Evolutionary conservation across 2,329 filamentous ascomycete species (phyloP), one percentile per base, ranked within the genome.

Genomic region (Fusarium nisikadoi): DNA sequence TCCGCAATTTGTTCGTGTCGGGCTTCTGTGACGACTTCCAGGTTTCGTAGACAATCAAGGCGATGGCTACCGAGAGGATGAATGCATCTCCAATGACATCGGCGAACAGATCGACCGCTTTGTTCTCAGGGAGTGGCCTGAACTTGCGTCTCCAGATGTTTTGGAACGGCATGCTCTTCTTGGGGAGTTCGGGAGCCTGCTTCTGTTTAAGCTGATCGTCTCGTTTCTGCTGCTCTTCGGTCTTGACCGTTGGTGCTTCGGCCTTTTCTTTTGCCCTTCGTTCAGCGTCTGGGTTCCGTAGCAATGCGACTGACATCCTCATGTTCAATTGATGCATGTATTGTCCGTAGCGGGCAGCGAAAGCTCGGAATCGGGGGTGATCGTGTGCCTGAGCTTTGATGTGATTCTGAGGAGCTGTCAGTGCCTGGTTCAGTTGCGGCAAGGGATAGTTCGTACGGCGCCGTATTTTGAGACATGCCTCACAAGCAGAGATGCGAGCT

Each of bases 391-490:
- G 89, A 36, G 83, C 81, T 78, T 92, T 92, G 77, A 92, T 92
- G 72, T 83, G 89, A 78, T 91, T 92, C 90, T 92, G 69, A 27
- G 13, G 7, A 38, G 13, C 33, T 43, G 58, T 78, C 57, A 78
- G 75, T 39, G 35, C 46, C 23, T 33, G 25, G 42, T 36, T 39
- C 33, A 16, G 27, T 36, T 29, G 29, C 25, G n/a, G 36, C 33
- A 46, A 33, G 27, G 58, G 29, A 31, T n/a, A 25, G 19, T 50
- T 82, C 89, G 74, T 87, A 92, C 90, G 61, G 90, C 90, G 77
- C 90, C 90, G 84, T 92, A 92, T 81, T 92, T 92, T 62, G 90
- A 92, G 58, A 92, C 81, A 78, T 92, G 90, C 74, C 89, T 86
- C 77, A 92, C 84, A 73, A 92, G 90, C 50, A 92, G 84, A 62